These are phyloP conservation scores for Podospora pseudoanserina DNA, from an alignment of 495 filamentous ascomycete genomes.

Conservation along the genomic window DNA sequence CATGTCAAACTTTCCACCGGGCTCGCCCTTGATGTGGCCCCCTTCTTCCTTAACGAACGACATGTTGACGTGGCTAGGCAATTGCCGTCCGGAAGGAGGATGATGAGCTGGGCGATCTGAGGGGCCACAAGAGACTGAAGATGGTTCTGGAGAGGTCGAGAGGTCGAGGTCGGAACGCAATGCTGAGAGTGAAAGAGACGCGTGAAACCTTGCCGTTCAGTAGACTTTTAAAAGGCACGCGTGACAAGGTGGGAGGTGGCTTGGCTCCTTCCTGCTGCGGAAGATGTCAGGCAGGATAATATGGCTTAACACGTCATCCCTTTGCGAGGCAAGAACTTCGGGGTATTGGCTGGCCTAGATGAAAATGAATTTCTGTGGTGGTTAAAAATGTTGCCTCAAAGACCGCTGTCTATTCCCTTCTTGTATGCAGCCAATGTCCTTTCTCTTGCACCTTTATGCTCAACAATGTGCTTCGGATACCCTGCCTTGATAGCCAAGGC, in stretches of 20 bases:
- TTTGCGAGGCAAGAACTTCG: not conserved
- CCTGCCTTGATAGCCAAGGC: constrained; percentile 57
- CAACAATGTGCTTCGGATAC: constrained; percentile 72
- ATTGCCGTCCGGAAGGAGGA: not conserved
- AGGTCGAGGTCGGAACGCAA: not conserved
- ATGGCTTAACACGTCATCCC: not conserved
- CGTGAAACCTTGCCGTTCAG: not conserved
- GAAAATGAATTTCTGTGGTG: not conserved
- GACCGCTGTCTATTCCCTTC: constrained; percentile 29
- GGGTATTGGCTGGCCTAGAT: too few species aligned
- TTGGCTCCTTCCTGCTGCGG: not conserved
- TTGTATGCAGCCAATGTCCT: constrained; percentile 72
- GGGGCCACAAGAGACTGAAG: too few species aligned
- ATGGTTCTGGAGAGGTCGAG: not conserved
- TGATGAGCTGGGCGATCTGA: not conserved
- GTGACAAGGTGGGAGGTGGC: not conserved
- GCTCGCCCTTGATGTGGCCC: not conserved
- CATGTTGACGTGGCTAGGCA: not conserved
- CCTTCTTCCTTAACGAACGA: not conserved
- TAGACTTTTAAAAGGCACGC: not conserved
- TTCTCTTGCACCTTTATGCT: constrained; percentile 65
- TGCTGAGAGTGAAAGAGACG: too few species aligned
- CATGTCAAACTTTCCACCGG: not conserved
- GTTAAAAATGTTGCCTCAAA: constrained; percentile 5
- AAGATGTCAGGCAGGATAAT: not conserved